Percentiles rank a stretch among this genome's conserved stretches.
These are phyloP conservation scores for Volvariella volvacea DNA, from an alignment of 1,284 basidiomycete species.

Conservation along the genomic window DNA sequence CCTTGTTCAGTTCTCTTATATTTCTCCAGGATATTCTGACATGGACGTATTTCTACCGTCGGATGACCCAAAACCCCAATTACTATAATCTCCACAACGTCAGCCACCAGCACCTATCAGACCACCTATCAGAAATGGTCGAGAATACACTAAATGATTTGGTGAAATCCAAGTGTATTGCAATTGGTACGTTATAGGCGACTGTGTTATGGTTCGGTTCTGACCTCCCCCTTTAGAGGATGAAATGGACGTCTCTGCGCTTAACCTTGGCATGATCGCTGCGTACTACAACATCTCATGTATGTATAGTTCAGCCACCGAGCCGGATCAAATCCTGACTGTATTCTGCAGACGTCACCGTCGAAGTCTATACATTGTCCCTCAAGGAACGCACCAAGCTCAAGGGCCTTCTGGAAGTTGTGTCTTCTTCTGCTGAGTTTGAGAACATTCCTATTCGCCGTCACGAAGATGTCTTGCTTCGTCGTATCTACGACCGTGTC, in stretches of 20 bases:
- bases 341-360: constrained; percentile 68
- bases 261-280: constrained; percentile 95
- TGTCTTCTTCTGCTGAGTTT: constrained; percentile 95
- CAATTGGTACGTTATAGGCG: constrained; percentile 61
- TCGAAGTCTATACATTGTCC: constrained; percentile 95
- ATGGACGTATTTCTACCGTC: constrained; percentile 95
- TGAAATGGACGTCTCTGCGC: constrained; percentile 87
- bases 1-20: constrained; percentile 11
- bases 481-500: constrained; percentile 93
- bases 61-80: constrained; percentile 93
- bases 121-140: constrained; percentile 93
- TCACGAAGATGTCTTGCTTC: constrained; percentile 78
- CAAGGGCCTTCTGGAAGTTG: constrained; percentile 93
- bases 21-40: constrained; percentile 75
- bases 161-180: constrained; percentile 91
- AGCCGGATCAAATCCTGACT: constrained; percentile 3
- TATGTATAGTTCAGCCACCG: constrained; percentile 26
- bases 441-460: constrained; percentile 92
- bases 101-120: constrained; percentile 87
- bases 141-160: constrained; percentile 91
- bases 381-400: constrained; percentile 97
- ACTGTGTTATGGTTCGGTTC: not conserved
- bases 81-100: constrained; percentile 95
- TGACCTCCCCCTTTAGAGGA: constrained; percentile 49
- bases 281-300: constrained; percentile 90